A percentile compares a stretch with the other conserved stretches of the same genome.
Evolutionary conservation across 208 protist species (phyloP).

Genomic region (Wallacemonas rigidus): DNA sequence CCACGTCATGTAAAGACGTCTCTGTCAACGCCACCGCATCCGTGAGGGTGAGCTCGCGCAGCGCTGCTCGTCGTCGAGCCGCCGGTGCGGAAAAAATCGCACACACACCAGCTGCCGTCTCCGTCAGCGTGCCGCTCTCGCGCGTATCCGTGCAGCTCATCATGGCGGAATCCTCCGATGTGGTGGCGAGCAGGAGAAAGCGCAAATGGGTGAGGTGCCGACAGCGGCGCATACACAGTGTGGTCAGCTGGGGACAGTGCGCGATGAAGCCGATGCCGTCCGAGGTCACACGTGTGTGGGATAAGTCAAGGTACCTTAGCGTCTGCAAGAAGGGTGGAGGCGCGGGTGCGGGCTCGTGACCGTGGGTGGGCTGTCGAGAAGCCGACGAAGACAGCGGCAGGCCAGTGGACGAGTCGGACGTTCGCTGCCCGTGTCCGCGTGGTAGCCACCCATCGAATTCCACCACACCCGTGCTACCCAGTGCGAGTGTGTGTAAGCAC

Average conservation of each 20-base stretch:
- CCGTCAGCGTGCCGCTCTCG: too few species aligned
- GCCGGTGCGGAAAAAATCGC: too few species aligned
- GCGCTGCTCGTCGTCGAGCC: conserved; percentile 8
- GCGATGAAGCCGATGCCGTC: conserved; percentile 32
- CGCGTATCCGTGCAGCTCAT: too few species aligned
- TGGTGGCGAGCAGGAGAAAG: conserved; percentile 34
- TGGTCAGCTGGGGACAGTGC: conserved; percentile 34
- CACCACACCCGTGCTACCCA: conserved; percentile 34
- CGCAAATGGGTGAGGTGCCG: conserved; percentile 24
- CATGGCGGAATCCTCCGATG: too few species aligned
- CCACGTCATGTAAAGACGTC: conserved; percentile 25
- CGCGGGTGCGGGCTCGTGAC: neutral
- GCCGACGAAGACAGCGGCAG: conserved; percentile 13
- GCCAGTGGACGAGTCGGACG: neutral
- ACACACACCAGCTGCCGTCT: too few species aligned
- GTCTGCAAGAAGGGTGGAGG: conserved; percentile 36
- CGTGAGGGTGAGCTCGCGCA: conserved; percentile 39
- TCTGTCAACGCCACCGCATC: conserved; percentile 25
- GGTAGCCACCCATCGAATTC: conserved; percentile 33
- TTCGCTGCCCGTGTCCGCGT: neutral
- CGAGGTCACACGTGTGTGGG: conserved; percentile 41
- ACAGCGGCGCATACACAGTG: conserved; percentile 41
- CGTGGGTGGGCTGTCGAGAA: neutral
- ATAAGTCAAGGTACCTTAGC: conserved; percentile 41
- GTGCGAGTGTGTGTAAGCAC: conserved; percentile 33